Percentiles rank a stretch among this genome's conserved stretches.
Conservation (phyloP, 208 protist species). For the Acanthamoeba sp. region DNA sequence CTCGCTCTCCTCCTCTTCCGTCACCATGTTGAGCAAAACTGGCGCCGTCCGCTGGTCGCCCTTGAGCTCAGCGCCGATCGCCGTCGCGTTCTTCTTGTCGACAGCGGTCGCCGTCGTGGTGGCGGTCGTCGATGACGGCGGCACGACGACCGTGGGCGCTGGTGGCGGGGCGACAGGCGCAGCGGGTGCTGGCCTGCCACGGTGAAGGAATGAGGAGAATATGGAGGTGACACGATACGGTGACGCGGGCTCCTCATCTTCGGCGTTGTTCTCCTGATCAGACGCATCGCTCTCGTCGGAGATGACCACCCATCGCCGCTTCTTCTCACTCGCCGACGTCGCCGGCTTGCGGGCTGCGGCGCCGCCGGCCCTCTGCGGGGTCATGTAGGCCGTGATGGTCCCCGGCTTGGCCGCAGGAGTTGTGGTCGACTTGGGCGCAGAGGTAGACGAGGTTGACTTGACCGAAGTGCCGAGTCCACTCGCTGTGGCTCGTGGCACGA, state of each 20-base stretch:
- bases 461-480: background rate
- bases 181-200: background rate
- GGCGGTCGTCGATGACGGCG: background rate
- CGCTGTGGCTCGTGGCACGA: background rate
- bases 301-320: constrained; percentile 42
- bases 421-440: too few relatives aligned
- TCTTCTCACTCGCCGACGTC: background rate
- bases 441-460: background rate
- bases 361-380: too few relatives aligned
- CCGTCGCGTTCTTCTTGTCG: too few relatives aligned
- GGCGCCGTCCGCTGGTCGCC: too few relatives aligned
- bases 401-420: background rate
- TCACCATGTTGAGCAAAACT: background rate
- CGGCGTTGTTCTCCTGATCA: background rate
- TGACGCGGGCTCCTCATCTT: background rate
- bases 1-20: background rate
- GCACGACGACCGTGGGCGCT: background rate
- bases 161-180: background rate
- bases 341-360: background rate
- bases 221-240: constrained; percentile 14
- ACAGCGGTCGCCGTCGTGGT: background rate
- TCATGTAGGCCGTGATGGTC: background rate
- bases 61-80: background rate
- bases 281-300: background rate
- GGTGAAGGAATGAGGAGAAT: background rate